Evolutionary conservation across 306 rosid species (phyloP), one percentile per base, ranked within the genome.

Genomic region (Acacia acuminata): DNA sequence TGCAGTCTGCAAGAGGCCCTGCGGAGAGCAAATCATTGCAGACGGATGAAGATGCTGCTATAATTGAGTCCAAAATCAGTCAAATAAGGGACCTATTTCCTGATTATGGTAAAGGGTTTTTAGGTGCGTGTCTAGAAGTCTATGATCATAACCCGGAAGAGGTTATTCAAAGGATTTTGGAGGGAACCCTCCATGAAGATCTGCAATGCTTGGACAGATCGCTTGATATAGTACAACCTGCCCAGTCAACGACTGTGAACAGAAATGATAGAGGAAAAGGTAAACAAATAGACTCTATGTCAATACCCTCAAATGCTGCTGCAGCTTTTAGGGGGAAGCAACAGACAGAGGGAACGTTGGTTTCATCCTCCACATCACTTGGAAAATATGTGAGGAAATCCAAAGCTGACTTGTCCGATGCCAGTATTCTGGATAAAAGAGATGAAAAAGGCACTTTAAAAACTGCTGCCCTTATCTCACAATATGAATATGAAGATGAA

Each of bases 101-200:
- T 73, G 99, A 92, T 77, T 96, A 86, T 90, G 99, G 97, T 45
- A 89, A 88, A 89, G 98, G 98, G 44, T 94, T 89, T 83, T 72
- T 94, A 76, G 88, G 88, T 86, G 95, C 98, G 15, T 94, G 99
- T 85, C 98, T 96, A 50, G 97, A 90, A 83, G 94, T 87, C 43
- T 94, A 96, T 84, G 97, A 92, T 88, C 99, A 94, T 79, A 92
- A 91, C 86, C 94, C 97, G n/a, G 99, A 94, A 87, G 99, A 94
- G 81, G 98, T 96, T 67, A 92, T 94, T 88, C 97, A 94, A 87
- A 89, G 93, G 88, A 94, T 96, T 82, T 94, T 96, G 55, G 99
- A 94, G 82, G 98, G 94, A 75, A 94, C 93, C 76, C 98, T 94
- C 81, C 99, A 92, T 82, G 72, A 85, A 66, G 98, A 94, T 85